phyloP scores from a whole-genome alignment of 2,329 filamentous ascomycete genomes.

The Diaporthe sp. region DNA sequence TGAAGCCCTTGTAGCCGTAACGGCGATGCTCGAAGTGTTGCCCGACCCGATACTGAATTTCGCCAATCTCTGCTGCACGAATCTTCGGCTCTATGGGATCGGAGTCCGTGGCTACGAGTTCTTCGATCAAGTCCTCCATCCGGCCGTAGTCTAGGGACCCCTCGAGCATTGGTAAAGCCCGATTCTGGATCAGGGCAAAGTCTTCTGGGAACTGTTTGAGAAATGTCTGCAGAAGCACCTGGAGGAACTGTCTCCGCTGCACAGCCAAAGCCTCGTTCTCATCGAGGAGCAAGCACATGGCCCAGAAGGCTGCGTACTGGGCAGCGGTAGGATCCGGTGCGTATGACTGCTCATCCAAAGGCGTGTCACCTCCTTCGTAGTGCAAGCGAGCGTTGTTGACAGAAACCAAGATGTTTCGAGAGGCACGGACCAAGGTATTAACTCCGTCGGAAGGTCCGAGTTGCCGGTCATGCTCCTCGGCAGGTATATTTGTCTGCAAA shows the following conservation, averaged over 20 bases:
- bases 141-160: background rate
- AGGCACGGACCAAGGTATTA: constrained; percentile 70
- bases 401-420: constrained; percentile 72
- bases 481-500: background rate
- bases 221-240: constrained; percentile 29
- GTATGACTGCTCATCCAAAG: background rate
- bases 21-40: constrained; percentile 70
- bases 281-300: constrained; percentile 31
- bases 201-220: constrained; percentile 36
- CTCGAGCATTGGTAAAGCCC: background rate
- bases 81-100: background rate
- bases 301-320: constrained; percentile 36
- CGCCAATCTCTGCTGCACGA: background rate
- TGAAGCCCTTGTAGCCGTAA: constrained; percentile 70
- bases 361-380: background rate
- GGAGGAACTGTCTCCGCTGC: constrained; percentile 23
- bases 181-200: constrained; percentile 14
- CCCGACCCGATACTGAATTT: constrained; percentile 60
- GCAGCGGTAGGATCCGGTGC: constrained; percentile 29
- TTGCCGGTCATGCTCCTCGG: constrained; percentile 43
- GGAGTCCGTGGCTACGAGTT: background rate
- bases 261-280: background rate
- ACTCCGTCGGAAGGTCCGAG: constrained; percentile 61
- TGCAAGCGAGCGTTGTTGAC: constrained; percentile 54
- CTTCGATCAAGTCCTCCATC: background rate